phyloP scores from a whole-genome alignment of 176 grass and related monocot genomes.

The Hyparrhenia diplandra region DNA sequence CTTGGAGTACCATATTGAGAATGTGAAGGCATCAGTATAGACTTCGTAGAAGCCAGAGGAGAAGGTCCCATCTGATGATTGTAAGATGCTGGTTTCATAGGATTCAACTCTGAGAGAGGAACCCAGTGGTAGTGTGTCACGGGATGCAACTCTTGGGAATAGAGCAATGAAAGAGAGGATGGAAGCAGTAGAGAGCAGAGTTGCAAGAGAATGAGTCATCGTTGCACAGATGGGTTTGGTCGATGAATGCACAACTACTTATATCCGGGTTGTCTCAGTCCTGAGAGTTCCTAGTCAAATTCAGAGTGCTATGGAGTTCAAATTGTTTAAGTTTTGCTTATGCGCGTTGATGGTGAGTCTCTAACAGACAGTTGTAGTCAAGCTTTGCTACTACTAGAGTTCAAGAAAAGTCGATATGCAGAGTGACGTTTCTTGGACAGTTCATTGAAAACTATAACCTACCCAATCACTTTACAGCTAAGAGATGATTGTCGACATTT shows the following conservation, averaged over 20 bases:
- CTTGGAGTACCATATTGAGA: conserved; percentile 51
- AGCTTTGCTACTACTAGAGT: neutral
- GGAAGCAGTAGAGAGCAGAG: conserved; percentile 1
- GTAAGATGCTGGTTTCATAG: conserved; percentile 7
- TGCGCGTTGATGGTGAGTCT: neutral
- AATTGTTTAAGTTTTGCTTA: neutral
- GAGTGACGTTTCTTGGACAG: conserved; percentile 1
- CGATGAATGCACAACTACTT: neutral
- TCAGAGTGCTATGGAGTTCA: neutral
- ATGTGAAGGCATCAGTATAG: conserved; percentile 37
- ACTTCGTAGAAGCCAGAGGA: conserved; percentile 39
- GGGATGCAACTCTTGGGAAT: neutral
- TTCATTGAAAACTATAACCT: neutral
- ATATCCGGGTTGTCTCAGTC: neutral
- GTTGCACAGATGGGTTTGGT: neutral
- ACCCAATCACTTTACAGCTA: neutral
- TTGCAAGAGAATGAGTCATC: conserved; percentile 1
- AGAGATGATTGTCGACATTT: neutral
- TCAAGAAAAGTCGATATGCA: neutral
- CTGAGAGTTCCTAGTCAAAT: conserved; percentile 6
- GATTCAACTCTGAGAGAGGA: conserved; percentile 28
- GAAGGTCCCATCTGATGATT: conserved; percentile 39
- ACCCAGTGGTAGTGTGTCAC: conserved; percentile 12
- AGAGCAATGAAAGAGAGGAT: conserved; percentile 12
- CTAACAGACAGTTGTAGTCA: neutral